Base-by-base conservation (phyloP, 1,284 basidiomycete species). In the Papiliotrema terrestris region DNA sequence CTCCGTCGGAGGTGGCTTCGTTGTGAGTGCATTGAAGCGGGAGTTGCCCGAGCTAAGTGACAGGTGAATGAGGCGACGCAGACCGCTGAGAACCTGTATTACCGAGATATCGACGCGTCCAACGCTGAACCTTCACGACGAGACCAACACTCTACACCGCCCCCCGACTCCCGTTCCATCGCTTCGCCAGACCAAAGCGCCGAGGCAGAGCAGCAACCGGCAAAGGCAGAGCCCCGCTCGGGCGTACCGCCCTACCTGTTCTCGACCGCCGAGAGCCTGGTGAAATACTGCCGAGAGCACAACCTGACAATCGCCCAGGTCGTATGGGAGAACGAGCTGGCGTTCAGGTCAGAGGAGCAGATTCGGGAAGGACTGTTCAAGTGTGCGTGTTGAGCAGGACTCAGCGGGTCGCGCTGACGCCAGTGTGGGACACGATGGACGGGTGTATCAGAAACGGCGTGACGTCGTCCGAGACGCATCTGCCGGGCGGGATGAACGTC, bases 401-500 rank as follows among this genome's bases (percentile, higher is more conserved):
- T 67, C 45, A 61, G 70, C 42, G 66, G 73, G 43, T 26, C 22
- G 29, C 29, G 41, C 38, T 51, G 42, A 79, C 81, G 81, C 25
- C 62, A 53, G 92, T 97, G 52, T 97, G 93, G 92, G 71, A 79
- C 48, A 89, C 92, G 2, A 97, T 97, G 94, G 93, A 97, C 72
- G 84, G 87, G 55, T 95, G 91, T 70, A 97, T 97, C 60, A 87
- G 87, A 20, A 83, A 83, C 2, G 93, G 93, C 23, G 91, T 96
- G 17, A 86, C 89, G 9, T 83, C 88, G 0, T 80, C 66, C 0
- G 90, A 95, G 61, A 81, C 81, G 43, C 83, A 83, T 17, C 82
- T 98, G 5, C 95, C 95, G 0, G 94, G 95, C 20, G 83, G 91
- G 11, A 77, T 98, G n/a, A 77, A 82, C 5, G 79, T 95, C 20